phyloP scores from a whole-genome alignment of 176 grass and related monocot species.

The sorghum (Sorghum bicolor) region DNA sequence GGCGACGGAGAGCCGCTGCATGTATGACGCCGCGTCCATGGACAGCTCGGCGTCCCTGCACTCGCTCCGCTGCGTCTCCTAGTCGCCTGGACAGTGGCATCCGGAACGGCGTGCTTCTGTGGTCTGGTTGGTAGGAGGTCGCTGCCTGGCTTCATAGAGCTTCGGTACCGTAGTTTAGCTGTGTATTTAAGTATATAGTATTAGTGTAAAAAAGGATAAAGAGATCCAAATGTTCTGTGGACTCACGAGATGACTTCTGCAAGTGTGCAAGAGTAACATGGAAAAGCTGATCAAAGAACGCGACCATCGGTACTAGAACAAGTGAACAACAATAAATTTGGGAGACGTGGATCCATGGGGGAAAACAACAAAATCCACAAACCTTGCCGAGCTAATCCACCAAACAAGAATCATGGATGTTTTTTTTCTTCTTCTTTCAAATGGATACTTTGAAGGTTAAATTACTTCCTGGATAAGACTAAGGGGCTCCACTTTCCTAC shows the following conservation, averaged over 20 bases:
- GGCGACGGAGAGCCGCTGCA: conserved; percentile 35
- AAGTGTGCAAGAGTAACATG: not conserved
- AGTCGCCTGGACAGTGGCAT: not conserved
- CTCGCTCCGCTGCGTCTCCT: conserved; percentile 64
- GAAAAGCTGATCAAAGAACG: not conserved
- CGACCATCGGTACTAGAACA: not conserved
- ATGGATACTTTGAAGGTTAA: not conserved
- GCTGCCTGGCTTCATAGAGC: not conserved
- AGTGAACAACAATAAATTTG: not conserved
- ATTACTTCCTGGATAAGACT: not conserved
- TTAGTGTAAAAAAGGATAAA: not conserved
- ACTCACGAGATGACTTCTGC: not conserved
- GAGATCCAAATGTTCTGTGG: not conserved
- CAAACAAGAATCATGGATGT: not conserved
- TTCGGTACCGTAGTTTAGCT: not conserved
- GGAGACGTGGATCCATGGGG: not conserved
- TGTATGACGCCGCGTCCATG: conserved; percentile 61
- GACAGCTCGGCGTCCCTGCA: conserved; percentile 55
- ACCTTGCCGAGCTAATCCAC: not conserved
- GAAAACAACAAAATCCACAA: not conserved
- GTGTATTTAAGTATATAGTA: not conserved
- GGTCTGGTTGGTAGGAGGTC: not conserved
- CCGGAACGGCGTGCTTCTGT: not conserved
- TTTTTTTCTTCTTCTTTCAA: no score
- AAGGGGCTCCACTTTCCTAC: not conserved